Percentiles rank a stretch among this genome's conserved stretches.
phyloP scores from a whole-genome alignment of 2,329 filamentous ascomycete genomes.

The Juglanconis oblonga region DNA sequence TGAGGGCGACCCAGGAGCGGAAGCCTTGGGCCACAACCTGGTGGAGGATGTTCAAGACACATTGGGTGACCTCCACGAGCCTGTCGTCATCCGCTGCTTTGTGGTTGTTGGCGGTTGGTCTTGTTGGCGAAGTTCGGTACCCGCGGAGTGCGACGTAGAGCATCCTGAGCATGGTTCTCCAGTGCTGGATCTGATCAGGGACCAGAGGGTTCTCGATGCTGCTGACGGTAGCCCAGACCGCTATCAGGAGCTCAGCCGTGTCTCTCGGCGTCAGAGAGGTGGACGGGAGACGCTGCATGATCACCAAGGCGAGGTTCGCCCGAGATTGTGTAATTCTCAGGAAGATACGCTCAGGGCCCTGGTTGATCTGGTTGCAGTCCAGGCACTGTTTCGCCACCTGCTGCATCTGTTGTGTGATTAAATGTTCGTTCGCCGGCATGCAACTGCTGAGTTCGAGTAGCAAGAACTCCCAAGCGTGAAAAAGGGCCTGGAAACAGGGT shows the following conservation, averaged over 20 bases:
- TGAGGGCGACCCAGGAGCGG: conserved; percentile 72
- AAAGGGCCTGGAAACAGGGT: conserved; percentile 56
- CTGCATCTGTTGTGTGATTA: conserved; percentile 66
- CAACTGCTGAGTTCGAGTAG: conserved; percentile 76
- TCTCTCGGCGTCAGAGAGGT: conserved; percentile 47
- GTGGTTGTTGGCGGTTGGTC: conserved; percentile 27
- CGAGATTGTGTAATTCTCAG: conserved; percentile 71
- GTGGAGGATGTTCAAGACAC: conserved; percentile 76
- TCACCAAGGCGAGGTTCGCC: conserved; percentile 75
- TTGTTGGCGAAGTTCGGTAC: conserved; percentile 43
- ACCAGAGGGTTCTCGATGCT: conserved; percentile 53
- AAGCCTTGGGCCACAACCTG: conserved; percentile 79
- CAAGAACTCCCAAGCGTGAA: conserved; percentile 86
- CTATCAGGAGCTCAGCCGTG: conserved; percentile 48
- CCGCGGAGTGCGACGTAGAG: conserved; percentile 79
- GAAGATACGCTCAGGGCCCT: conserved; percentile 78
- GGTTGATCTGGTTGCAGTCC: conserved; percentile 68
- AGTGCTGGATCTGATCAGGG: conserved; percentile 61
- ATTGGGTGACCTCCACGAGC: conserved; percentile 51
- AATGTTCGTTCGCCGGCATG: conserved; percentile 45
- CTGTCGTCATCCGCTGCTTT: conserved; percentile 27
- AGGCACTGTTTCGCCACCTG: conserved; percentile 76
- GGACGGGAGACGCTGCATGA: conserved; percentile 77
- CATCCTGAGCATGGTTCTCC: conserved; percentile 78
- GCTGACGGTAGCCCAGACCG: conserved; percentile 51